Conservation (phyloP, 2,329 filamentous ascomycete genomes). For the Epichloe uncinata region DNA sequence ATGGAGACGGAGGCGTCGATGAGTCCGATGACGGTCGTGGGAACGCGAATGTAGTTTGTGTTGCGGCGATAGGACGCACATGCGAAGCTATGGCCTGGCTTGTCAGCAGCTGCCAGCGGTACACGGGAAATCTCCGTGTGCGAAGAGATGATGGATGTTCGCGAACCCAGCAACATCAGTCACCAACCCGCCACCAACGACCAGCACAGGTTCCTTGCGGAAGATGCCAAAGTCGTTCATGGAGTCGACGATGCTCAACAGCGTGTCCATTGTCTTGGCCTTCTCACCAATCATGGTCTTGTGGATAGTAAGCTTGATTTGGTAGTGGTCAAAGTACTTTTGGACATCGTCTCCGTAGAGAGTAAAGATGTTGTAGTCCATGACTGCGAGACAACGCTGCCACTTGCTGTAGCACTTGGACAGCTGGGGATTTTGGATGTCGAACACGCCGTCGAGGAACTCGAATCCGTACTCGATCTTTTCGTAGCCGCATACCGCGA, state of each 20-base stretch:
- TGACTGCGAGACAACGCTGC: conserved; percentile 53
- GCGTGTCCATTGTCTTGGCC: conserved; percentile 58
- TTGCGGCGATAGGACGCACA: conserved; percentile 59
- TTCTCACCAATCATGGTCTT: conserved; percentile 66
- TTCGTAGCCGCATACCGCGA: conserved; percentile 60
- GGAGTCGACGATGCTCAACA: conserved; percentile 56
- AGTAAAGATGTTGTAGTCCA: conserved; percentile 58
- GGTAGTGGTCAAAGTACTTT: conserved; percentile 52
- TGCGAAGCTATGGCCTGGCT: conserved; percentile 38
- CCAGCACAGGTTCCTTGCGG: conserved; percentile 53
- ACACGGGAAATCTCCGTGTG: too few species aligned
- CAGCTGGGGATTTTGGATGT: conserved; percentile 44
- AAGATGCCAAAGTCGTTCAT: conserved; percentile 63
- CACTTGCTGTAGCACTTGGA: conserved; percentile 52
- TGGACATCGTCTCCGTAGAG: conserved; percentile 54
- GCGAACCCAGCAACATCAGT: conserved; percentile 56
- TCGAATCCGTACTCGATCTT: conserved; percentile 67
- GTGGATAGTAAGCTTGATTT: conserved; percentile 49
- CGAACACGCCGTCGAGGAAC: conserved; percentile 57
- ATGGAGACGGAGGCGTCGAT: conserved; percentile 66
- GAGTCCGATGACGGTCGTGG: conserved; percentile 61
- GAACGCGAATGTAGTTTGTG: conserved; percentile 61
- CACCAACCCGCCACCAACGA: conserved; percentile 56
- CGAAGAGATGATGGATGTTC: too few species aligned
- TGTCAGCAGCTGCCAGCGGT: not conserved